Evolutionary conservation across 2,329 filamentous ascomycete genomes (phyloP).

Genomic region (Scedosporium minutisporum): DNA sequence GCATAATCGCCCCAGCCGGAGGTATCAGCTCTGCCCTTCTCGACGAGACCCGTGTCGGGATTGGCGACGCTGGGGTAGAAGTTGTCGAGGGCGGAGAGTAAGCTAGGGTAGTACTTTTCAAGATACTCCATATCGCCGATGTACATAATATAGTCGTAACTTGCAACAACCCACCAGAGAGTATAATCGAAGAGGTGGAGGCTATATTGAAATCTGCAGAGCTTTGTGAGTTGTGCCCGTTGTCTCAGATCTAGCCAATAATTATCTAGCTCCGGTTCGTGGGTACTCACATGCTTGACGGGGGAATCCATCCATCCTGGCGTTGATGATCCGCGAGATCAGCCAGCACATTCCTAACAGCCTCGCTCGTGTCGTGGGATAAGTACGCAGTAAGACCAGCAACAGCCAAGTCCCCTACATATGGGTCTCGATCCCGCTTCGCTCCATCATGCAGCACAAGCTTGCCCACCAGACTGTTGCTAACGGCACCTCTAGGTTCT

Average conservation of each 20-base stretch:
- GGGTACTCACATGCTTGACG: too few relatives aligned
- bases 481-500: constrained; percentile 36
- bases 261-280: too few relatives aligned
- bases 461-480: constrained; percentile 32
- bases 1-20: constrained; percentile 39
- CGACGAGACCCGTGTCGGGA: constrained; percentile 26
- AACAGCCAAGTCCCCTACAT: constrained; percentile 42
- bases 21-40: constrained; percentile 23
- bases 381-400: constrained; percentile 37
- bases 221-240: too few relatives aligned
- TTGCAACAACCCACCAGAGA: constrained; percentile 41
- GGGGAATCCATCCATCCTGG: constrained; percentile 32
- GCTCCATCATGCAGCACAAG: constrained; percentile 39
- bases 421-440: constrained; percentile 43
- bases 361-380: constrained; percentile 30
- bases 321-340: constrained; percentile 40
- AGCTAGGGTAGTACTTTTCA: constrained; percentile 27
- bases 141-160: constrained; percentile 38
- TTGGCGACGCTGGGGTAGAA: constrained; percentile 36
- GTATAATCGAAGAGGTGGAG: constrained; percentile 42
- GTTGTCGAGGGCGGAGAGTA: constrained; percentile 30
- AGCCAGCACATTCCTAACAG: constrained; percentile 35
- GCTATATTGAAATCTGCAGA: constrained; percentile 22
- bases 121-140: constrained; percentile 34
- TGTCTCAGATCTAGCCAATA: too few relatives aligned